Conservation (phyloP, 345 rosid species). For the Syzygium aromaticum region DNA sequence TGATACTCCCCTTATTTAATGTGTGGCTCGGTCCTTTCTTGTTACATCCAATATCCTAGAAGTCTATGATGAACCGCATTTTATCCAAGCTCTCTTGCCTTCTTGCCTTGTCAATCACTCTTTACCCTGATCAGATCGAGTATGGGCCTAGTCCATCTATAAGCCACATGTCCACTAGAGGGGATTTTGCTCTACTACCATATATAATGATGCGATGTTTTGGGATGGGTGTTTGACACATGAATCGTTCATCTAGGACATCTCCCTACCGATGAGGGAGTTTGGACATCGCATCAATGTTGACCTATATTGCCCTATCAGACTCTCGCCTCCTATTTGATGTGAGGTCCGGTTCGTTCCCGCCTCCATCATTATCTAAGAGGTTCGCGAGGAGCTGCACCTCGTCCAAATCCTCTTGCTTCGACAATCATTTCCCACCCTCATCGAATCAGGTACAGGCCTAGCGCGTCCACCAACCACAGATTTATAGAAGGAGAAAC, state of each 20-base stretch:
- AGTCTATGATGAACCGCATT: neutral
- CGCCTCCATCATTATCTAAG: rapidly evolving
- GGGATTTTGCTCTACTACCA: neutral
- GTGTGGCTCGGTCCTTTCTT: neutral
- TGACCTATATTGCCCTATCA: neutral
- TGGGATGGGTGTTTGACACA: neutral
- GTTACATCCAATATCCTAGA: neutral
- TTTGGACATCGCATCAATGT: neutral
- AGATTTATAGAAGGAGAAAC: neutral
- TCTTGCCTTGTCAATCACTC: neutral
- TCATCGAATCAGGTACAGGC: neutral
- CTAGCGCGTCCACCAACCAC: neutral
- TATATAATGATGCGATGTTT: neutral
- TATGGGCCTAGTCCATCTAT: neutral
- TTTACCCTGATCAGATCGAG: neutral
- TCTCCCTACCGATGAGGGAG: neutral
- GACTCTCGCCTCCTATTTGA: neutral
- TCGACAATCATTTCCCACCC: neutral
- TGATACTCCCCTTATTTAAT: neutral
- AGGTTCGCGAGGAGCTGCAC: rapidly evolving
- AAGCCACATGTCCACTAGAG: neutral
- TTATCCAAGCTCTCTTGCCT: neutral
- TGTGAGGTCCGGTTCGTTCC: rapidly evolving
- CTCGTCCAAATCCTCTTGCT: rapidly evolving
- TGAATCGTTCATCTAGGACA: neutral